phyloP scores from a whole-genome alignment of 2,329 filamentous ascomycete genomes.

The Keithomyces neogunnii region DNA sequence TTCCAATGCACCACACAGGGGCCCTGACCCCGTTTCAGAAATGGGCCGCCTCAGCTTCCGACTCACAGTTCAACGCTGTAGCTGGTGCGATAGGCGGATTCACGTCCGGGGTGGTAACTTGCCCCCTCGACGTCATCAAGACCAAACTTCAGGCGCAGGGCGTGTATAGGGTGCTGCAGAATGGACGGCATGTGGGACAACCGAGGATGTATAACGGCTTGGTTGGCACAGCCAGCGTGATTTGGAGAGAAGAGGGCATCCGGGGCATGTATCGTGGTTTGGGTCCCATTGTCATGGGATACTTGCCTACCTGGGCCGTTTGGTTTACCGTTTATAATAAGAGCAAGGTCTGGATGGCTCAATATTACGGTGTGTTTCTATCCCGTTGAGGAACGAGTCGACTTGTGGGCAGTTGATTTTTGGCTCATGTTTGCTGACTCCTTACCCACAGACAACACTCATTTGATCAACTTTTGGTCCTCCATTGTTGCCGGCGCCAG shows the following conservation, averaged over 20 bases:
- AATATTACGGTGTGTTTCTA: constrained; percentile 48
- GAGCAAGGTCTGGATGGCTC: constrained; percentile 65
- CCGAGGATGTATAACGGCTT: constrained; percentile 73
- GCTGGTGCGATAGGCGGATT: constrained; percentile 85
- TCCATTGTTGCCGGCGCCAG: constrained; percentile 86
- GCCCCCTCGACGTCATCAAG: constrained; percentile 97
- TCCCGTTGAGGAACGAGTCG: neutral
- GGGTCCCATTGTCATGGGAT: constrained; percentile 89
- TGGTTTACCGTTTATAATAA: constrained; percentile 96
- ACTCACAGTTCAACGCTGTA: constrained; percentile 69
- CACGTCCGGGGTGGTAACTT: constrained; percentile 88
- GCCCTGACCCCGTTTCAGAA: constrained; percentile 39
- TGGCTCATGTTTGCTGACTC: neutral
- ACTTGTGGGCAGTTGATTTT: neutral
- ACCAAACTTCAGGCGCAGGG: constrained; percentile 96
- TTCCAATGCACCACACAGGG: constrained; percentile 22
- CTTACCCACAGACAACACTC: constrained; percentile 53
- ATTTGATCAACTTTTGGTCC: constrained; percentile 76
- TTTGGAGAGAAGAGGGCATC: constrained; percentile 82
- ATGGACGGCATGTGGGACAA: constrained; percentile 39
- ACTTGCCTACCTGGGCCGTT: constrained; percentile 95
- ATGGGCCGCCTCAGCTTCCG: constrained; percentile 48
- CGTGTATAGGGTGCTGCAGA: constrained; percentile 55
- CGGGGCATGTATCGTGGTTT: constrained; percentile 88
- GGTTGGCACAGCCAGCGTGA: constrained; percentile 74